These are phyloP conservation scores for Echria macrotheca DNA, from an alignment of 495 filamentous ascomycete genomes.

Conservation along the genomic window DNA sequence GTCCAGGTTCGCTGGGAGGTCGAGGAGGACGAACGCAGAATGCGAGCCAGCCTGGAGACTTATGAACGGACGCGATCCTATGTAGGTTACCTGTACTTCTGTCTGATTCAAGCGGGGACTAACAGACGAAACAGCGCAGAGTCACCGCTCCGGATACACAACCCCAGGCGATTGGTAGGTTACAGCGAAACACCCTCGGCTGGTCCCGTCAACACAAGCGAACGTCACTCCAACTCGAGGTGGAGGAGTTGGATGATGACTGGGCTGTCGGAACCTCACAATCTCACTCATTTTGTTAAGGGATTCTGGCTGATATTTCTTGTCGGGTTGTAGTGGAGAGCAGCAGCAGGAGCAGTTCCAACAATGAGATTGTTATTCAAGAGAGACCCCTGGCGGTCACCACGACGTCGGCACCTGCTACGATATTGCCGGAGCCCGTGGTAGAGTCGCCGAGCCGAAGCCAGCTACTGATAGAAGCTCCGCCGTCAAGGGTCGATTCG, in stretches of 20 bases:
- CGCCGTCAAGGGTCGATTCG: constrained; percentile 1
- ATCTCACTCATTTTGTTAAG: neutral
- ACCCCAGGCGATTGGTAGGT: constrained; percentile 21
- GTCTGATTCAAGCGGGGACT: no score
- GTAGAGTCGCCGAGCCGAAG: neutral
- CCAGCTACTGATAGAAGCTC: neutral
- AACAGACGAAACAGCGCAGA: no score
- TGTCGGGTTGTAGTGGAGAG: constrained; percentile 29
- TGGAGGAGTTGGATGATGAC: constrained; percentile 13
- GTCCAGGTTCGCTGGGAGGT: constrained; percentile 59
- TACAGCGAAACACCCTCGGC: constrained; percentile 4
- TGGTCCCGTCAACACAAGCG: constrained; percentile 2
- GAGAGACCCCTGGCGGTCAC: constrained; percentile 2
- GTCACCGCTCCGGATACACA: no score
- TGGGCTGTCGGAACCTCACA: neutral
- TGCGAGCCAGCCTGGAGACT: constrained; percentile 36
- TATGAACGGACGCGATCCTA: constrained; percentile 37
- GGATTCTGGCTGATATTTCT: constrained; percentile 30
- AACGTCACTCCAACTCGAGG: constrained; percentile 6
- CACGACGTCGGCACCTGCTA: constrained; percentile 5
- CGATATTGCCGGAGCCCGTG: constrained; percentile 2
- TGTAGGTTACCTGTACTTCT: constrained; percentile 34
- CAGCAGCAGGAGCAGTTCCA: constrained; percentile 1
- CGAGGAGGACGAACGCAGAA: constrained; percentile 51
- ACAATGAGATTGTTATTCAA: constrained; percentile 32